phyloP scores from a whole-genome alignment of 345 rosid species.

The Capsella bursapastoris region DNA sequence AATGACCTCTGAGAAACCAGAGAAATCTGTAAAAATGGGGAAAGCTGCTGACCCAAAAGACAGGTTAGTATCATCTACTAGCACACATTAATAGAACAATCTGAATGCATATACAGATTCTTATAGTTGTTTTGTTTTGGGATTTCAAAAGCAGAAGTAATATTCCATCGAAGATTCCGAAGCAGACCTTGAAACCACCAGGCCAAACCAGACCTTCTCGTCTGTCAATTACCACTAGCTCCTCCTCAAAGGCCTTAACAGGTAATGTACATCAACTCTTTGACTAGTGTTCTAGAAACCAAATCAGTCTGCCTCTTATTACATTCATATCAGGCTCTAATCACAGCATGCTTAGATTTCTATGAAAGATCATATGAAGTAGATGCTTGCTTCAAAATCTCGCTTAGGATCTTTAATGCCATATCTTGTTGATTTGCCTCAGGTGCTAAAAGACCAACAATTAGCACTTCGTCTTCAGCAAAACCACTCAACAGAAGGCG shows the following conservation, averaged over 20 bases:
- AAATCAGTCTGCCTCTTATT: not conserved
- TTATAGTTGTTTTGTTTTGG: conserved; percentile 2
- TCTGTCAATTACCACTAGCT: conserved; percentile 54
- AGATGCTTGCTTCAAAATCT: conserved; percentile 5
- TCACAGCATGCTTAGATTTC: not conserved
- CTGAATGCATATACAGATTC: not conserved
- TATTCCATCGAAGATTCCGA: conserved; percentile 61
- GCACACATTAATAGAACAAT: not conserved
- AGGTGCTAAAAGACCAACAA: conserved; percentile 24
- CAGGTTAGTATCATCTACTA: conserved; percentile 53
- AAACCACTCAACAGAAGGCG: conserved; percentile 20
- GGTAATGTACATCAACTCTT: conserved; percentile 45
- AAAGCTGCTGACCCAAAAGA: conserved; percentile 45
- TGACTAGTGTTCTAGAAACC: not conserved
- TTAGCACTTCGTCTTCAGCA: conserved; percentile 9
- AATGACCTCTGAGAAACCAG: conserved; percentile 43
- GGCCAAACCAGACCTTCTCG: conserved; percentile 57
- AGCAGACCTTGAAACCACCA: conserved; percentile 51
- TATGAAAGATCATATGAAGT: conserved; percentile 18
- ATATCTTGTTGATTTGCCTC: not conserved
- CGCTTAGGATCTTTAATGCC: not conserved
- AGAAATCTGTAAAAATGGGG: conserved; percentile 49
- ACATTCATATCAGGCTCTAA: not conserved
- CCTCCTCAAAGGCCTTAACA: conserved; percentile 59
- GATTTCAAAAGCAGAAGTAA: conserved; percentile 40